These are phyloP conservation scores for Lycium barbarum DNA, from an alignment of 257 asterid genomes.

Conservation along the genomic window DNA sequence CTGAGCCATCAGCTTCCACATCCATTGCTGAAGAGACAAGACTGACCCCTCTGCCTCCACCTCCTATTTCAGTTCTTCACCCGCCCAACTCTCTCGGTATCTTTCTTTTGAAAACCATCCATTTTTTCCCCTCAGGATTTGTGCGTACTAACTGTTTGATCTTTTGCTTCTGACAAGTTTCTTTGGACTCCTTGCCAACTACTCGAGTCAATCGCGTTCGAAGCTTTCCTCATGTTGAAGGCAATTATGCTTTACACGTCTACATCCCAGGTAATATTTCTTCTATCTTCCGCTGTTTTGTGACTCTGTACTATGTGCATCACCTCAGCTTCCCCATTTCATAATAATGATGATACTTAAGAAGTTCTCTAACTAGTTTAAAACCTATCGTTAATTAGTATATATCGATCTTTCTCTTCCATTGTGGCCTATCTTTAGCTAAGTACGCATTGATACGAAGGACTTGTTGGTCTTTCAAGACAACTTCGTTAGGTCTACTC, in stretches of 20 bases:
- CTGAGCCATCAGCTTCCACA: conserved; percentile 46
- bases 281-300: neutral
- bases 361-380: too few species aligned
- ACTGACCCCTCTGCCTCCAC: conserved; percentile 70
- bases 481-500: too few species aligned
- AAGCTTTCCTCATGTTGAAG: conserved; percentile 87
- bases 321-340: too few species aligned
- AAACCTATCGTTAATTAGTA: too few species aligned
- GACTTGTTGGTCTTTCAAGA: too few species aligned
- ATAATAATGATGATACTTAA: too few species aligned
- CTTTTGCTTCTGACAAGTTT: conserved; percentile 51
- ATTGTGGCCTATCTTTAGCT: too few species aligned
- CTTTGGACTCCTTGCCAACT: conserved; percentile 45
- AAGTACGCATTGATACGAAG: too few species aligned
- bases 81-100: conserved; percentile 66
- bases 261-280: conserved; percentile 76
- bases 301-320: too few species aligned
- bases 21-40: neutral
- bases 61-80: conserved; percentile 74
- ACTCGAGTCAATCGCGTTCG: conserved; percentile 65
- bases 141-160: conserved; percentile 46
- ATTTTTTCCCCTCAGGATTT: neutral
- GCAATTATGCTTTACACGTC: conserved; percentile 89
- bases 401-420: too few species aligned
- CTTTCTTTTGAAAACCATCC: neutral